Percentiles rank a stretch among this genome's conserved stretches.
Conservation (phyloP, 2,329 filamentous ascomycete species). For the Alternaria triticimaculans region DNA sequence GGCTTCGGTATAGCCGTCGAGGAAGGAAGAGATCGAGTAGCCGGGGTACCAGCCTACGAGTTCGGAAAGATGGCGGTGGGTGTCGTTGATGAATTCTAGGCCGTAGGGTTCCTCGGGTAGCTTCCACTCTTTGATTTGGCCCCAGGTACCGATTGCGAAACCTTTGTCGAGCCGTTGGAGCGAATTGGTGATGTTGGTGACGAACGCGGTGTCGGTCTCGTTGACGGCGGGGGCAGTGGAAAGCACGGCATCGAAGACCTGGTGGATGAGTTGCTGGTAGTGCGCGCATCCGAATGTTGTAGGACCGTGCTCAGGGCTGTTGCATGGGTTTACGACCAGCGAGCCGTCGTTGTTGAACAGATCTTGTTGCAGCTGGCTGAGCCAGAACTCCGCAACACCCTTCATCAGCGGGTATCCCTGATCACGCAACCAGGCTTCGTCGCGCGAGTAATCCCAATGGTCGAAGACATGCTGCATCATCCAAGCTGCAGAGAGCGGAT, state of each 20-base stretch:
- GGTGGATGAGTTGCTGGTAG: conserved; percentile 59
- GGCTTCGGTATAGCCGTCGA: conserved; percentile 53
- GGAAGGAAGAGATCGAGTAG: conserved; percentile 54
- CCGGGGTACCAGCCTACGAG: conserved; percentile 65
- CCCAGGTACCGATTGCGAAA: conserved; percentile 55
- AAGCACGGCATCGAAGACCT: conserved; percentile 45
- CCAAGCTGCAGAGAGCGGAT: conserved; percentile 62
- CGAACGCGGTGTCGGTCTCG: conserved; percentile 44
- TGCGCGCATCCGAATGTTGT: conserved; percentile 62
- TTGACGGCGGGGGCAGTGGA: conserved; percentile 20
- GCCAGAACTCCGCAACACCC: conserved; percentile 63
- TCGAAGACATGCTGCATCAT: conserved; percentile 67
- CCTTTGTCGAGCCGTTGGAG: conserved; percentile 59
- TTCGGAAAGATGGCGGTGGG: conserved; percentile 63
- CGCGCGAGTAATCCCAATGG: conserved; percentile 61
- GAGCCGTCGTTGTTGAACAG: conserved; percentile 58
- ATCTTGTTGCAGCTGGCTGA: conserved; percentile 61
- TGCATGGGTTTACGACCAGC: conserved; percentile 65
- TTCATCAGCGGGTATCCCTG: conserved; percentile 63
- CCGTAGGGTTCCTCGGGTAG: conserved; percentile 46
- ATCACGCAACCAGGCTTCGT: conserved; percentile 53
- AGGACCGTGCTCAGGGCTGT: conserved; percentile 63
- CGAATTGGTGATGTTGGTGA: conserved; percentile 48
- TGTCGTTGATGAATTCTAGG: conserved; percentile 52
- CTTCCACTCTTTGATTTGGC: conserved; percentile 61